Percentiles rank a stretch among this genome's conserved stretches.
Evolutionary conservation across 106 monocot genomes (phyloP).

Genomic region (Dioscorea alata): DNA sequence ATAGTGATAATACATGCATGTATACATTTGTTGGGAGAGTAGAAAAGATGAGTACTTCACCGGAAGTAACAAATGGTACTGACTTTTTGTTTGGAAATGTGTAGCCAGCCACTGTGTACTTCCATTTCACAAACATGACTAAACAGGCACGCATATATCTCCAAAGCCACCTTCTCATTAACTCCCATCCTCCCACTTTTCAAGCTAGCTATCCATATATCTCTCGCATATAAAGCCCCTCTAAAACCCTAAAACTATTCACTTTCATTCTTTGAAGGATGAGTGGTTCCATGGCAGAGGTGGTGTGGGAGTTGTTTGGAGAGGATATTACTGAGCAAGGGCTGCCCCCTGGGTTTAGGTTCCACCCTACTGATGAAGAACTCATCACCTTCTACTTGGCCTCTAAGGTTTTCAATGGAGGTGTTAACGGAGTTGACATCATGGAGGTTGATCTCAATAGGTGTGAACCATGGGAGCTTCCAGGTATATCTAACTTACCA

Average conservation of each 20-base stretch:
- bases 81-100: conserved; percentile 5
- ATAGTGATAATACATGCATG: neutral
- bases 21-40: neutral
- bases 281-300: conserved; percentile 20
- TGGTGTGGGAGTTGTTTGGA: conserved; percentile 37
- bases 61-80: conserved; percentile 1
- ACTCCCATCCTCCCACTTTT: conserved; percentile 4
- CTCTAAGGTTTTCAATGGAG: conserved; percentile 83
- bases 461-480: conserved; percentile 97
- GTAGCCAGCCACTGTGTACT: conserved; percentile 15
- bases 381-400: conserved; percentile 82
- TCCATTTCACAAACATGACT: conserved; percentile 10
- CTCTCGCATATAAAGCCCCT: neutral
- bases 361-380: conserved; percentile 91
- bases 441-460: conserved; percentile 87
- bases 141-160: conserved; percentile 20
- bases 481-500: conserved; percentile 31
- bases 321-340: conserved; percentile 48
- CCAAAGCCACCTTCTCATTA: conserved; percentile 16
- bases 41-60: neutral
- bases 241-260: conserved; percentile 6
- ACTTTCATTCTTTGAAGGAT: neutral
- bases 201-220: neutral
- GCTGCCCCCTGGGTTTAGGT: conserved; percentile 79
- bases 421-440: conserved; percentile 52